A percentile compares a stretch with the other conserved stretches of the same genome.
These are phyloP conservation scores for Leavenworthia alabamica DNA, from an alignment of 345 rosid species.

Conservation along the genomic window DNA sequence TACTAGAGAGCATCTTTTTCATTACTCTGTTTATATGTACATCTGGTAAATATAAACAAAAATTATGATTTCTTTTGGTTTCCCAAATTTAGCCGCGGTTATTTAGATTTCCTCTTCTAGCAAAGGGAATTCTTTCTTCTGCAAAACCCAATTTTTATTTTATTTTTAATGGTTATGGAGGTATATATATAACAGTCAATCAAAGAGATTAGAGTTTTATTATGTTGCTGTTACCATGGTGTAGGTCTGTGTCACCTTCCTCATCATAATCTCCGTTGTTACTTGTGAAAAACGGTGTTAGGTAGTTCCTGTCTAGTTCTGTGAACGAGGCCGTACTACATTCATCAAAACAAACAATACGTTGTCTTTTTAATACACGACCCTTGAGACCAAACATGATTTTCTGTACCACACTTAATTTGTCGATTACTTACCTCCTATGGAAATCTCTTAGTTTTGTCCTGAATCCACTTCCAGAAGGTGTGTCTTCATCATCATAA, in stretches of 20 bases:
- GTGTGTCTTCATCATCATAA: constrained; percentile 48
- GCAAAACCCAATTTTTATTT: background rate
- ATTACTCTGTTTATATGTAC: constrained; percentile 8
- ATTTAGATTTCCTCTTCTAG: constrained; percentile 36
- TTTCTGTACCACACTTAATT: background rate
- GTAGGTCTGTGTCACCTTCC: constrained; percentile 17
- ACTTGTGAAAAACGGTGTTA: constrained; percentile 83
- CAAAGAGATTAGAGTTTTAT: background rate
- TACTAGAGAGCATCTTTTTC: too few species aligned
- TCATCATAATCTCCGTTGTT: constrained; percentile 64
- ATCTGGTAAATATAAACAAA: background rate
- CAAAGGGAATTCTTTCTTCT: constrained; percentile 43
- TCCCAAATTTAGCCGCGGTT: constrained; percentile 21
- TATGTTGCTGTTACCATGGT: constrained; percentile 15
- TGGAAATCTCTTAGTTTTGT: constrained; percentile 81
- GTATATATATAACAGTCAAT: background rate
- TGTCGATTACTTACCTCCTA: constrained; percentile 42
- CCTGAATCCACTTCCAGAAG: constrained; percentile 74
- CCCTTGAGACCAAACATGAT: background rate
- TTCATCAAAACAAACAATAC: background rate
- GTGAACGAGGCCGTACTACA: constrained; percentile 73
- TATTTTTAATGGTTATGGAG: background rate
- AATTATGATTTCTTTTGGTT: background rate
- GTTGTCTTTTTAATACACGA: background rate
- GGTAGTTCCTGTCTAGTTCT: constrained; percentile 70